phyloP scores from a whole-genome alignment of 2,329 filamentous ascomycete species.

The Phialocephala sp. region DNA sequence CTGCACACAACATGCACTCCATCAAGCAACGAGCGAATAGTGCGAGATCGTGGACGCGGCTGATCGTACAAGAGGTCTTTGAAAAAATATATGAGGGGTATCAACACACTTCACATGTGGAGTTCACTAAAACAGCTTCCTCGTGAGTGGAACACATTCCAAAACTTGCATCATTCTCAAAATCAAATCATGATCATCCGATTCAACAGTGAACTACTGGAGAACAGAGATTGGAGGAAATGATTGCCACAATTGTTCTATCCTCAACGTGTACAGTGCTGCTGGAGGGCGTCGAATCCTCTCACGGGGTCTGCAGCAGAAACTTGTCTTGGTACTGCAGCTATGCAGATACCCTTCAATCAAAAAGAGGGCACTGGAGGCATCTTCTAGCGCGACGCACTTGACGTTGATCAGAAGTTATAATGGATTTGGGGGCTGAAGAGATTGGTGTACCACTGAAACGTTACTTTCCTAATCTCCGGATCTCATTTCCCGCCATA shows the following conservation, averaged over 20 bases:
- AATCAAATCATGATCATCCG: slow-evolving; percentile 4
- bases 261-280: slow-evolving; percentile 5
- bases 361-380: background rate
- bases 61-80: slow-evolving; percentile 32
- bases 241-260: slow-evolving; percentile 11
- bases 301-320: slow-evolving; percentile 1
- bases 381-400: slow-evolving; percentile 1
- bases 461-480: background rate
- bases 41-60: slow-evolving; percentile 33
- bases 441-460: background rate
- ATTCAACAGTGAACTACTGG: background rate
- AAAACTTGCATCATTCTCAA: slow-evolving; percentile 1
- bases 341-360: slow-evolving; percentile 11
- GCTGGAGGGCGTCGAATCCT: slow-evolving; percentile 6
- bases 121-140: slow-evolving; percentile 10
- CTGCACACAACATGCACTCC: slow-evolving; percentile 24
- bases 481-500: background rate
- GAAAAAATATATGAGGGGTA: slow-evolving; percentile 12
- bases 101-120: slow-evolving; percentile 10
- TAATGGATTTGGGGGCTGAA: background rate
- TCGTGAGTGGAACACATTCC: slow-evolving; percentile 9
- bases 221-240: background rate
- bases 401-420: background rate
- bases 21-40: slow-evolving; percentile 36
- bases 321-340: slow-evolving; percentile 8